phyloP scores from a whole-genome alignment of 495 filamentous ascomycete genomes.

The Aspergillus heteromorphus region DNA sequence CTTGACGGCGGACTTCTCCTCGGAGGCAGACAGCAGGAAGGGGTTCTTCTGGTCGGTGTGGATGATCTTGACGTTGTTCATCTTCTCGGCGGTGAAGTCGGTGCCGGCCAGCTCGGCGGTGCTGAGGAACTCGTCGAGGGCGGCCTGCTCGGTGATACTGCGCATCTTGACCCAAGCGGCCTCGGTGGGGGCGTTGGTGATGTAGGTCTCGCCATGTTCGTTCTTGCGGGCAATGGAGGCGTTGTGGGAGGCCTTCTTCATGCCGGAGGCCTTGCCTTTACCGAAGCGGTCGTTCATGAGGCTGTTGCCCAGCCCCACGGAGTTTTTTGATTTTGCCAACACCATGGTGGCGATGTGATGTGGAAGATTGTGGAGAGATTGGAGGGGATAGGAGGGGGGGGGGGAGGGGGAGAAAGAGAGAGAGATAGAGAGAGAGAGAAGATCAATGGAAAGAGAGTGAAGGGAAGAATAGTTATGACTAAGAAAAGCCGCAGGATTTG shows the following conservation, averaged over 20 bases:
- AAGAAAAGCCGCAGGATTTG: background rate
- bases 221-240: constrained; percentile 40
- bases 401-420: constrained; percentile 7
- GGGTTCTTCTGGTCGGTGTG: constrained; percentile 93
- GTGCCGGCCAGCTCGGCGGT: constrained; percentile 95
- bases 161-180: constrained; percentile 75
- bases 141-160: constrained; percentile 94
- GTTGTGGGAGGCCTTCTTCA: constrained; percentile 63
- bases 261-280: constrained; percentile 74
- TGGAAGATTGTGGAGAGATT: background rate
- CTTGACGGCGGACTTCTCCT: constrained; percentile 68
- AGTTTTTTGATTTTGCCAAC: constrained; percentile 90
- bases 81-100: constrained; percentile 98
- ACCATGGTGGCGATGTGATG: constrained; percentile 59
- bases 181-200: constrained; percentile 45
- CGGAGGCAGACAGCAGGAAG: constrained; percentile 81
- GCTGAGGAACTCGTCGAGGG: constrained; percentile 78
- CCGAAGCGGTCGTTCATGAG: constrained; percentile 94
- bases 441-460: constrained; percentile 1
- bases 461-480: constrained; percentile 5
- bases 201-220: constrained; percentile 41
- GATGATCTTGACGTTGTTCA: constrained; percentile 98
- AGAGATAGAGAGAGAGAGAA: constrained; percentile 7
- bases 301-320: constrained; percentile 84
- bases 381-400: constrained; percentile 3